phyloP scores from a whole-genome alignment of 2,329 filamentous ascomycete genomes.

The Apiospora kogelbergensis region DNA sequence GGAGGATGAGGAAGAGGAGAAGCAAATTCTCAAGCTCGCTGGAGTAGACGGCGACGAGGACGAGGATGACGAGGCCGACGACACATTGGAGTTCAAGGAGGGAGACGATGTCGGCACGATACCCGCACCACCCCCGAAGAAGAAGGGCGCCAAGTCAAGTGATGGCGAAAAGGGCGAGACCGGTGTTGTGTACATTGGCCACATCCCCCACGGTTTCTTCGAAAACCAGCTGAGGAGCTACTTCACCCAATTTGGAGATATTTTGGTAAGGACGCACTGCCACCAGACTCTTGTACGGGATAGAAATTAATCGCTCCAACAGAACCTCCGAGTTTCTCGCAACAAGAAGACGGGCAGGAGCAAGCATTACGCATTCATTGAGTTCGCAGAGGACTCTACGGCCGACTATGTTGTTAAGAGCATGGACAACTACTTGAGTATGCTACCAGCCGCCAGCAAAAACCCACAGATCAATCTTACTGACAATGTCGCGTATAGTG shows the following conservation, averaged over 20 bases:
- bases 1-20: conserved; percentile 41
- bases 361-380: conserved; percentile 94
- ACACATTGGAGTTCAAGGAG: conserved; percentile 40
- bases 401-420: conserved; percentile 91
- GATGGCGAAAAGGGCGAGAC: conserved; percentile 51
- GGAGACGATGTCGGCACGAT: conserved; percentile 52
- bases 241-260: conserved; percentile 88
- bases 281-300: neutral
- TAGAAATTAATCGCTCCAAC: neutral
- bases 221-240: conserved; percentile 93
- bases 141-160: conserved; percentile 40
- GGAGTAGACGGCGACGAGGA: conserved; percentile 47
- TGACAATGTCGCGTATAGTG: conserved; percentile 49
- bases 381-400: conserved; percentile 76
- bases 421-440: conserved; percentile 70
- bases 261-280: conserved; percentile 59
- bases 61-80: conserved; percentile 35
- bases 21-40: conserved; percentile 44
- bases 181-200: conserved; percentile 86
- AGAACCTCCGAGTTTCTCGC: conserved; percentile 60
- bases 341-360: conserved; percentile 89
- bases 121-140: conserved; percentile 45
- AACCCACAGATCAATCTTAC: conserved; percentile 5
- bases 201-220: conserved; percentile 88
- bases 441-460: neutral